Evolutionary conservation across 257 asterid genomes (phyloP), one percentile per base, ranked within the genome.

Genomic region (Plectranthus barbatus): DNA sequence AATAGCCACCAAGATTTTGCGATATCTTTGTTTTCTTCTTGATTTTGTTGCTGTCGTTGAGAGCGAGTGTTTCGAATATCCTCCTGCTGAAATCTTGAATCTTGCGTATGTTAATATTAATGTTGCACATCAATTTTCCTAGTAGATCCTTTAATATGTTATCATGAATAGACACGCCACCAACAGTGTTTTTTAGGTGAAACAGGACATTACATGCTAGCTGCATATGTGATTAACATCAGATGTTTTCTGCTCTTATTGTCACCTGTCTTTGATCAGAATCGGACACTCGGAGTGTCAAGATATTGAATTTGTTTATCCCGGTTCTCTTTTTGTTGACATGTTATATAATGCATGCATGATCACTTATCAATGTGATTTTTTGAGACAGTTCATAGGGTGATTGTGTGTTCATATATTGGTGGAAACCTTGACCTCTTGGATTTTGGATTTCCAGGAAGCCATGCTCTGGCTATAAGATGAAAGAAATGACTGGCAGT

Each of bases 401-500:
- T 26, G 31, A 26, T 26, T n/a, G n/a, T n/a, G n/a, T 51, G 49
- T 11, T 40, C 33, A 10, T 11, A 11, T 36, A 21, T 36, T 62
- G 33, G 49, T 41, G 12, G 33, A 52, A n/a, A 15, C 20, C 40
- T 26, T 36, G 14, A 20, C 66, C 57, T 33, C 40, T 37, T 74
- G 31, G 11, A 42, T 72, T 67, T 6, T 51, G 52, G n/a, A 17
- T 21, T 74, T 72, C 45, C 81, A 93, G 99, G 84, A 93, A 93
- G 76, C 99, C 99, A 1, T 93, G 99, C 60, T 93, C 99, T 7
- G 96, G 76, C 72, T 85, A 82, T 62, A 93, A 93, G 66, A 68
- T 93, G 85, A 93, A 93, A 76, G 99, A 93, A 80, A 93, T 93
- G 87, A 90, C 99, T 20, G 99, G 97, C 53, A 93, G 97, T 53